Conservation (phyloP, 208 protist genomes). For the Crithidia bombi region DNA sequence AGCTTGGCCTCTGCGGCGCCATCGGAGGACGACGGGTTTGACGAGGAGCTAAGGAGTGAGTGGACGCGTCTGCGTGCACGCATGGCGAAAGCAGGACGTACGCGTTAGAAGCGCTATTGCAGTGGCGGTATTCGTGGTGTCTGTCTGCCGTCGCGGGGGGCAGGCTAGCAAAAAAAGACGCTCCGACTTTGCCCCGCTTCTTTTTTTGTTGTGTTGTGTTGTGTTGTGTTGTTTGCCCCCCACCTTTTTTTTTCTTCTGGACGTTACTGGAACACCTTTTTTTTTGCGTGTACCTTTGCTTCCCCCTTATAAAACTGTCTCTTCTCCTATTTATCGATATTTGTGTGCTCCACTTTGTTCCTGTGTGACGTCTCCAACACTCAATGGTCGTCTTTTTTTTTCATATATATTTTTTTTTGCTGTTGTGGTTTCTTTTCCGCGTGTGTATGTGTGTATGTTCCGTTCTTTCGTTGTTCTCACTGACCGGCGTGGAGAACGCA, state of each 20-base stretch:
- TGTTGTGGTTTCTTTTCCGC: not conserved
- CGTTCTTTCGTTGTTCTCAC: no score
- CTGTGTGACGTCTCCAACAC: no score
- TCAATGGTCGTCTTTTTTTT: conserved; percentile 2
- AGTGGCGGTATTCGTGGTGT: not conserved
- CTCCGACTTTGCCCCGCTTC: not conserved
- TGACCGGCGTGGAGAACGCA: no score
- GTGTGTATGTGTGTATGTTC: not conserved
- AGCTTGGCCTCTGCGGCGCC: conserved; percentile 3
- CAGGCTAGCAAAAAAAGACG: not conserved
- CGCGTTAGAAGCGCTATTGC: not conserved
- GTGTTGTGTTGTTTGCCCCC: no score
- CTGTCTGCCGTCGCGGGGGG: no score
- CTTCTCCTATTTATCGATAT: conserved; percentile 18
- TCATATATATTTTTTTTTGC: conserved; percentile 4
- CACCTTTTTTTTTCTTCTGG: not conserved
- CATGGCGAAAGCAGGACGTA: conserved; percentile 32
- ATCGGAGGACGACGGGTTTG: conserved; percentile 21
- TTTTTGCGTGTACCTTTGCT: no score
- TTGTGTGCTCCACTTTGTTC: no score
- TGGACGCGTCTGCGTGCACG: conserved; percentile 35
- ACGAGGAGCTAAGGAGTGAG: conserved; percentile 40
- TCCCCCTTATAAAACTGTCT: conserved; percentile 4
- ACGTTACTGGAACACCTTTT: not conserved
- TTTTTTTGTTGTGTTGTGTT: no score